Base-by-base conservation (phyloP, 805 yeast genomes). In the Yarrowia deformans region DNA sequence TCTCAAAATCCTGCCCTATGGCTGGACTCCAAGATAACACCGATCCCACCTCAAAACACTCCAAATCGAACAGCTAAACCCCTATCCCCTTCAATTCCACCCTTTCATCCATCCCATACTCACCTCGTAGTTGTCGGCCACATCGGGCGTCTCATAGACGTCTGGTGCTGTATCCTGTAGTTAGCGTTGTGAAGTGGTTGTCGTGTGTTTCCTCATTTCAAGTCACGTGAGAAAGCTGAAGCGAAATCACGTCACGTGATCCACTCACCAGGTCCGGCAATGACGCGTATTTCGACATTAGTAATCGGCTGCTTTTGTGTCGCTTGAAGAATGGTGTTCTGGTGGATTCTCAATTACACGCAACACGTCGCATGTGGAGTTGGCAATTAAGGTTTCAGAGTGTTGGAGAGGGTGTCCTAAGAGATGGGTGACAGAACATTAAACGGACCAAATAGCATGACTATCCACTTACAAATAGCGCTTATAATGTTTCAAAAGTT, bases 231-330 rank as follows among this genome's bases (percentile, higher is more conserved):
- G 9, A 32, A 8, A 9, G 9, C n/a, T 16, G 14, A 1, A 8
- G 13, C n/a, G 8, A 8, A 6, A 9, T 12, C 14, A 18, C 6
- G 9, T 54, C 60, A 54, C 60, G 60, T 54, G 60, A 54, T 23
- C 12, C 18, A 56, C 66, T 60, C 42, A 60, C 66, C 34, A 60
- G 19, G 34, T 60, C 66, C 19, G 66, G 66, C 23, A 60, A n/a
- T 8, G 66, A 60, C 66, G 66, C 66, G 66, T 60, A 60, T 42
- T 60, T 60, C 34, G 66, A 60, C 66, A 60, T 60, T 12, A 3
- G 32, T 8, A 7, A 4, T 48, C 32, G 52, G 29, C 18, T 14
- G 16, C 13, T 3, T 29, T 14, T 23, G 12, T 23, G 48, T 43
- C 29, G 23, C 29, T 23, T 23, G 29, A 2, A 23, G 29, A 23